These are phyloP conservation scores for Naematelia aurantialba DNA, from an alignment of 768 basidiomycete genomes.

Conservation along the genomic window DNA sequence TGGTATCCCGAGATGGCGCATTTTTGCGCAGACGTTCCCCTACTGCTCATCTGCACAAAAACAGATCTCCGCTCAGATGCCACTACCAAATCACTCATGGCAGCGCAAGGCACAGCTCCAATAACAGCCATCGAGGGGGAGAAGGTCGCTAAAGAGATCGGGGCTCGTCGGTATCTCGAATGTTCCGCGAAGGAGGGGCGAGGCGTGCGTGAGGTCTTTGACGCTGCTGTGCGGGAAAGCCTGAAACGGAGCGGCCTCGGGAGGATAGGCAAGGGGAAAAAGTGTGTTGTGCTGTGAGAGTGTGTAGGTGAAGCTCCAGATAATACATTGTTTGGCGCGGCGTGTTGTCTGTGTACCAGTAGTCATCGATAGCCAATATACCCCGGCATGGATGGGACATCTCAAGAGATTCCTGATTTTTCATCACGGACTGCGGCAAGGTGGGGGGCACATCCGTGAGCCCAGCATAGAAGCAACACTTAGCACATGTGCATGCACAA, in stretches of 20 bases:
- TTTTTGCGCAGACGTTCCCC: slow-evolving; percentile 49
- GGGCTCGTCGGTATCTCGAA: slow-evolving; percentile 79
- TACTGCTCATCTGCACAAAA: slow-evolving; percentile 50
- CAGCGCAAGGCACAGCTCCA: slow-evolving; percentile 70
- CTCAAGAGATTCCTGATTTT: no score
- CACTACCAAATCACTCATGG: slow-evolving; percentile 53
- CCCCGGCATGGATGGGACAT: neutral
- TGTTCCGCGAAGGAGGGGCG: slow-evolving; percentile 89
- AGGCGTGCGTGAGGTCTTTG: slow-evolving; percentile 89
- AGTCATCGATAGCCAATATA: neutral
- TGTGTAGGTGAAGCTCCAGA: neutral
- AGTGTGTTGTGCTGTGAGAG: slow-evolving; percentile 64
- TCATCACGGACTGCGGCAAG: no score
- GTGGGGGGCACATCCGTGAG: no score
- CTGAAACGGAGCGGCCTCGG: slow-evolving; percentile 70
- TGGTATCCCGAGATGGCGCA: slow-evolving; percentile 52
- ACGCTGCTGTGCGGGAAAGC: slow-evolving; percentile 81
- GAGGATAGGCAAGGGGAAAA: slow-evolving; percentile 64
- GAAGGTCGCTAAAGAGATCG: slow-evolving; percentile 84
- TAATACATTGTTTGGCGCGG: neutral
- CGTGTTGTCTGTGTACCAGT: neutral
- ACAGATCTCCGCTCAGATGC: slow-evolving; percentile 49
- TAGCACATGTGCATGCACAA: no score
- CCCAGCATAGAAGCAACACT: no score
- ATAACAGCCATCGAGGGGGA: slow-evolving; percentile 78